Evolutionary conservation across 1,139 yeast genomes (phyloP).

Genomic region (Zygosaccharomyces pseudobailii): DNA sequence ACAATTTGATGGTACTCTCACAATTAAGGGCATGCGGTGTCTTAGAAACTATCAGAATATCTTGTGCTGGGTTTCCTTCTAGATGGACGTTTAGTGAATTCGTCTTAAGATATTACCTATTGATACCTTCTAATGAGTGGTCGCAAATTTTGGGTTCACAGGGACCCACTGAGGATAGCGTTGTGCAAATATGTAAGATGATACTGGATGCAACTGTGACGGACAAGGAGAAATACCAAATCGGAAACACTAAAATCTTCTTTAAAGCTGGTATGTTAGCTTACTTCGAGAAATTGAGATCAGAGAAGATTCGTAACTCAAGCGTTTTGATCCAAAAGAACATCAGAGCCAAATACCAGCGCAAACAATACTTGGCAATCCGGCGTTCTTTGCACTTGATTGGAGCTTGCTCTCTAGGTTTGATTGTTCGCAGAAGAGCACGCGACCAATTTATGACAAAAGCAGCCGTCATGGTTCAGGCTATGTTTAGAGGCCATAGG

Average conservation of each 20-base stretch:
- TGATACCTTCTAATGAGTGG: constrained; percentile 71
- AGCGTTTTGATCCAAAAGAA: constrained; percentile 87
- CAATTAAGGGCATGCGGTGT: constrained; percentile 99
- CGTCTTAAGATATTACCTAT: constrained; percentile 81
- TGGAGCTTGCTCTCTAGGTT: constrained; percentile 66
- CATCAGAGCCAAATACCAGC: constrained; percentile 61
- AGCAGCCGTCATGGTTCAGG: constrained; percentile 73
- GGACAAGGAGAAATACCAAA: constrained; percentile 67
- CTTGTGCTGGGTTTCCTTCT: constrained; percentile 97
- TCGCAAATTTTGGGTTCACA: constrained; percentile 51
- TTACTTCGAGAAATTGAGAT: constrained; percentile 77
- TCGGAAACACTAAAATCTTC: constrained; percentile 86
- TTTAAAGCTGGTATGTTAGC: constrained; percentile 97
- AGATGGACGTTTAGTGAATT: constrained; percentile 95
- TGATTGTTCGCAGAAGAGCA: constrained; percentile 52
- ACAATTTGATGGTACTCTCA: constrained; percentile 89
- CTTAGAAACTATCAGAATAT: constrained; percentile 88
- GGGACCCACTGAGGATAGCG: constrained; percentile 50
- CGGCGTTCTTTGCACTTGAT: constrained; percentile 50
- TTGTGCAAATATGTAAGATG: constrained; percentile 59
- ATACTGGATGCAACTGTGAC: constrained; percentile 63
- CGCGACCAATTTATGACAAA: constrained; percentile 53
- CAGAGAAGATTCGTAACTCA: constrained; percentile 69
- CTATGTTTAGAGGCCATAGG: constrained; percentile 60
- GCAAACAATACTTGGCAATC: constrained; percentile 54